These are phyloP conservation scores for Theobroma cacao DNA, from an alignment of 345 rosid species.

Conservation along the genomic window DNA sequence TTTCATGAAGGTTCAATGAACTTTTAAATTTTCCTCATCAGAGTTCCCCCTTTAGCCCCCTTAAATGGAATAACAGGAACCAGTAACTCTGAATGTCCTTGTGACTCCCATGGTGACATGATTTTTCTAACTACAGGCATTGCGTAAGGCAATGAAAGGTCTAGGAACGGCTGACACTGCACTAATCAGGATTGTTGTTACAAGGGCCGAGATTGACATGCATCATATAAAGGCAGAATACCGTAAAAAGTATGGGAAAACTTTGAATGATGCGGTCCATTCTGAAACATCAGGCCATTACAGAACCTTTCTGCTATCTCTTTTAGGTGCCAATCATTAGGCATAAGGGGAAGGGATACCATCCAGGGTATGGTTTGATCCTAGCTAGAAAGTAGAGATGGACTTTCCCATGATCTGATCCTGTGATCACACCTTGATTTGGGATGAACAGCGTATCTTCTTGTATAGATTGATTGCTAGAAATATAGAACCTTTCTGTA, in stretches of 20 bases:
- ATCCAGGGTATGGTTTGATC: background rate
- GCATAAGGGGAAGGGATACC: background rate
- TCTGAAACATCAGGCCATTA: conserved; percentile 61
- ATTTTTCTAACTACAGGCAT: conserved; percentile 26
- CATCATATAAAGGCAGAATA: conserved; percentile 46
- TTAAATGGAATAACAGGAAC: no score
- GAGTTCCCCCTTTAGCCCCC: no score
- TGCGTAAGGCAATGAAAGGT: conserved; percentile 63
- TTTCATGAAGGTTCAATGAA: background rate
- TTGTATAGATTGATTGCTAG: background rate
- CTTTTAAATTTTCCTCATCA: no score
- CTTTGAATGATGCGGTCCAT: conserved; percentile 44
- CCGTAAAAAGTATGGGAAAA: conserved; percentile 44
- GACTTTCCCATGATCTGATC: background rate
- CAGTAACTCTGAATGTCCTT: background rate
- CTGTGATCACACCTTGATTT: background rate
- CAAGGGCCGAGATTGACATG: conserved; percentile 63
- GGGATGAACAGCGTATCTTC: background rate
- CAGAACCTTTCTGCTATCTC: conserved; percentile 55
- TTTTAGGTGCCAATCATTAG: conserved; percentile 39
- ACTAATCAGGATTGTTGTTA: conserved; percentile 50
- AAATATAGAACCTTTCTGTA: background rate
- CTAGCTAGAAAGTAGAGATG: background rate
- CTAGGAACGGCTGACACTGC: conserved; percentile 55
- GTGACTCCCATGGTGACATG: background rate